Evolutionary conservation across 352 stramenopile genomes (phyloP), one percentile per base, ranked within the genome.

Genomic region (Globisporangium iwayamae): DNA sequence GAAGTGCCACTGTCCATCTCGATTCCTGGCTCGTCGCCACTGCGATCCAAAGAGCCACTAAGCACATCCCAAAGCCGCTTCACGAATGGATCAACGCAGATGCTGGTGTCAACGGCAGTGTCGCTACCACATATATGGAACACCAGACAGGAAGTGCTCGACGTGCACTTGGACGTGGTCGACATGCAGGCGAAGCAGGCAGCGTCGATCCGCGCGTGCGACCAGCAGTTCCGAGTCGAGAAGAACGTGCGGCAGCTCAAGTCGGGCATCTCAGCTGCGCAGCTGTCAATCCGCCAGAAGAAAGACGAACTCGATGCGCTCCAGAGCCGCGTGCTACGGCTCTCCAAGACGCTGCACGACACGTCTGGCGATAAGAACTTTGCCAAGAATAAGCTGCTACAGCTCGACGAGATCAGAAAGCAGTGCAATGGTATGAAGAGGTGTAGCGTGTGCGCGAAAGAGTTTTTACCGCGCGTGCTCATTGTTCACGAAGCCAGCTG

Each of bases 191-290:
- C 78, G 5, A 70, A 78, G 39, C 70, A 87, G 16, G 67, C 75
- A 13, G 67, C 67, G 16, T 69, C 73, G 0, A 66, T 90, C 10
- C 71, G 60, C 6, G 85, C 68, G 25, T 88, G 75, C 4, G 79
- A 86, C 28, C 74, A 82, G 46, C 81, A 92, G 56, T 85, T 90
- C 47, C 70, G 68, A 6, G 53, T 80, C 6, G 79, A 92, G 60
- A 76, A 72, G 4, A 78, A 72, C 22, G 73, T 89, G 28, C 70
- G 78, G 71, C 84, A 74, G 32, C 63, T 90, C 36, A 59, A 65
- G 11, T 78, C 71, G 32, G 81, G 72, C 22, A 75, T 89, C 16
- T 46, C 39, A 10, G 67, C 60, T 0, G 66, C 71, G 5, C 81
- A 89, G 28, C 57, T 75, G 20, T 60, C 71, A 20, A 73, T 92